Evolutionary conservation across 116 monocot species (phyloP).

Genomic region (Iris pallida): DNA sequence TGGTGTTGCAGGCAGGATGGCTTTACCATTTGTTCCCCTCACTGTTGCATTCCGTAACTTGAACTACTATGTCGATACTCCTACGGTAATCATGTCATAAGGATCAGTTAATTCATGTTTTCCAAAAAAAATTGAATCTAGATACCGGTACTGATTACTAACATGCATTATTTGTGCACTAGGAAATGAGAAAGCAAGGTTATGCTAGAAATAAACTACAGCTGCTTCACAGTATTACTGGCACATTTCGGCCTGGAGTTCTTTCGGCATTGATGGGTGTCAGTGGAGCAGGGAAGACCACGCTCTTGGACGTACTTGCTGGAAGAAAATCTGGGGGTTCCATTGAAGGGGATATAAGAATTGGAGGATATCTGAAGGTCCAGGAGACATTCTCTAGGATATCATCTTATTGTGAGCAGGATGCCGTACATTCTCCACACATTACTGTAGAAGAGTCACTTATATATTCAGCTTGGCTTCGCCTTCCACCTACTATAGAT

Average conservation of each 20-base stretch:
- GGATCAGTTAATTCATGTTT: background rate
- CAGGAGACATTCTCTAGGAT: constrained; percentile 32
- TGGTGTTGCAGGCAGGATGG: constrained; percentile 23
- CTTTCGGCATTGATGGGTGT: constrained; percentile 36
- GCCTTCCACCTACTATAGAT: constrained; percentile 22
- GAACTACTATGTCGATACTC: constrained; percentile 31
- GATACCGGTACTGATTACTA: background rate
- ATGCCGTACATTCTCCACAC: constrained; percentile 32
- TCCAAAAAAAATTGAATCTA: background rate
- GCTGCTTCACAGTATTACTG: constrained; percentile 29
- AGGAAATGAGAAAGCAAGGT: constrained; percentile 38
- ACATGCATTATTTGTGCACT: background rate
- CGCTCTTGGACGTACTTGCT: constrained; percentile 30
- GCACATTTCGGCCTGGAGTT: constrained; percentile 27
- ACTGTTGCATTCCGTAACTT: constrained; percentile 27
- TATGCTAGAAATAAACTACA: constrained; percentile 18
- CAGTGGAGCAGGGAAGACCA: constrained; percentile 35
- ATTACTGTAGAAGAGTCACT: constrained; percentile 35
- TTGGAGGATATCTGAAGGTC: constrained; percentile 31
- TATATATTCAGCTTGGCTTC: constrained; percentile 32
- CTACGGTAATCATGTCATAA: constrained; percentile 20
- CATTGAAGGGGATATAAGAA: constrained; percentile 33
- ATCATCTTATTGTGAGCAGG: constrained; percentile 35
- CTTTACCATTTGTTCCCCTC: constrained; percentile 29
- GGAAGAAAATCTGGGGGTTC: constrained; percentile 33